Evolutionary conservation across 2,329 filamentous ascomycete species (phyloP).

Genomic region (Colletotrichum sp.): DNA sequence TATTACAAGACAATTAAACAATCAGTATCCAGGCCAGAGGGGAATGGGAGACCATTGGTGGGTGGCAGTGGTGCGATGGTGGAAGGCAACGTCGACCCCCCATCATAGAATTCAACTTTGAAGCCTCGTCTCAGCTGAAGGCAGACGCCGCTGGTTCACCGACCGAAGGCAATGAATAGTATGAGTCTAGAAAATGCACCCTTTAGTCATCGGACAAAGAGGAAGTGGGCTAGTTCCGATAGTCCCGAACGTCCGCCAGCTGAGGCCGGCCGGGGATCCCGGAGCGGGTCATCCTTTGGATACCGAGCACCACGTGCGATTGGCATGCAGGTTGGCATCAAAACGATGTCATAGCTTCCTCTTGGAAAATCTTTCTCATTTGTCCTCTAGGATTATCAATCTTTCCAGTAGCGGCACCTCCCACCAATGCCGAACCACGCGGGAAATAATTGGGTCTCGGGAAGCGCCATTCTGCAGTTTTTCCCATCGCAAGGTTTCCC

Average conservation of each 20-base stretch:
- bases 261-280: constrained; percentile 1
- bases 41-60: neutral
- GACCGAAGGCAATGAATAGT: neutral
- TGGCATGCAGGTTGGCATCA: neutral
- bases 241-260: neutral
- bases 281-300: neutral
- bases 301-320: neutral
- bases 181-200: neutral
- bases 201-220: neutral
- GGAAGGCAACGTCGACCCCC: neutral
- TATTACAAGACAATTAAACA: neutral
- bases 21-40: neutral
- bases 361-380: neutral
- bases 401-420: neutral
- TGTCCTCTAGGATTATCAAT: neutral
- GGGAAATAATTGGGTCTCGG: neutral
- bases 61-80: neutral
- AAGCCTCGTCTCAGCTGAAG: neutral
- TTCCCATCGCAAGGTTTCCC: neutral
- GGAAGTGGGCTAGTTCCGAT: neutral
- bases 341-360: neutral
- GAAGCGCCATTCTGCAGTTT: neutral
- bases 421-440: neutral
- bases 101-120: neutral
- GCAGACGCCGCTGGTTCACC: neutral